A percentile compares a stretch with the other conserved stretches of the same genome.
These are phyloP conservation scores for Penicillium crystallinum DNA, from an alignment of 495 filamentous ascomycete species.

Conservation along the genomic window DNA sequence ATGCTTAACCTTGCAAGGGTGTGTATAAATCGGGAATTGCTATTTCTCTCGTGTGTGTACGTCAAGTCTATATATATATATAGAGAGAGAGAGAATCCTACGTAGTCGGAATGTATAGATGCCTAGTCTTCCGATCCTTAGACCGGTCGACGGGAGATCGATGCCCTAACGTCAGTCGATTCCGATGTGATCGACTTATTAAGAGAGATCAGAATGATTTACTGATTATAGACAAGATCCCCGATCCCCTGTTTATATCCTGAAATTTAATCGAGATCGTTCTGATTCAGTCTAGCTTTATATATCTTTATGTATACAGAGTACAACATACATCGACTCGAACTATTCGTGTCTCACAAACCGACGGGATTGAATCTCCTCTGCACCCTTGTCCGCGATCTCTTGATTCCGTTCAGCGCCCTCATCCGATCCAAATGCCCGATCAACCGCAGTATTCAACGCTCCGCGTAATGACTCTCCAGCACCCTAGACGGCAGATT, in stretches of 20 bases:
- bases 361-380: constrained; percentile 25
- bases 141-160: constrained; percentile 15
- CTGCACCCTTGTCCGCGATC: constrained; percentile 34
- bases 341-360: not conserved
- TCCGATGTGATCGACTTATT: not conserved
- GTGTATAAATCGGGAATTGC: too few species aligned
- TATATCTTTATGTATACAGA: not conserved
- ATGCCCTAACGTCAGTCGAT: not conserved
- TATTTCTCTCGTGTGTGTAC: too few species aligned
- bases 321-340: not conserved
- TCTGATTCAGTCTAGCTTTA: too few species aligned
- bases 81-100: too few species aligned
- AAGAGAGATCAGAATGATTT: not conserved
- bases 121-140: constrained; percentile 6
- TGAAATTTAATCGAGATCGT: too few species aligned
- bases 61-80: too few species aligned
- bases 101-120: too few species aligned
- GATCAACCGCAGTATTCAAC: constrained; percentile 35
- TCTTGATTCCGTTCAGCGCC: constrained; percentile 31
- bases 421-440: constrained; percentile 35
- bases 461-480: constrained; percentile 44
- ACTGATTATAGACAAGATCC: not conserved
- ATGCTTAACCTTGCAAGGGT: not conserved
- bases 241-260: not conserved
- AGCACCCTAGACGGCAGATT: constrained; percentile 23